A percentile compares a stretch with the other conserved stretches of the same genome.
phyloP scores from a whole-genome alignment of 768 basidiomycete genomes.

The Peribolospora baueri region DNA sequence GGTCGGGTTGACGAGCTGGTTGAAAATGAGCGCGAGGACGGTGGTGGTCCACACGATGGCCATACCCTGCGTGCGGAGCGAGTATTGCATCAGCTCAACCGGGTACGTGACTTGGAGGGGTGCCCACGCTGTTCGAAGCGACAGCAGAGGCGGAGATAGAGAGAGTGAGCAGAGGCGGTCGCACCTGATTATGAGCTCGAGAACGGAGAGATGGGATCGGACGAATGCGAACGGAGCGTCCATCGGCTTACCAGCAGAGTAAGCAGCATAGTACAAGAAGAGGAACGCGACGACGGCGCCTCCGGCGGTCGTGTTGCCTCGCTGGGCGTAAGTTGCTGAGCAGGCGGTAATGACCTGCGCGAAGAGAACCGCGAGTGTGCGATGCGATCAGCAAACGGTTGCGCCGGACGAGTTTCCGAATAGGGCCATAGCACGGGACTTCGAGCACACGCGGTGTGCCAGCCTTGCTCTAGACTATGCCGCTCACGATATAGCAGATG shows the following conservation, averaged over 20 bases:
- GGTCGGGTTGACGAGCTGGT: conserved; percentile 61
- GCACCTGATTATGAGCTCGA: too few species aligned
- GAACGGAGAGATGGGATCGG: not conserved
- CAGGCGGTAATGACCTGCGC: not conserved
- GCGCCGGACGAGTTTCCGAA: not conserved
- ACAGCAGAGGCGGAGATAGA: not conserved
- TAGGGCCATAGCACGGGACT: not conserved
- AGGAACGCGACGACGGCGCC: not conserved
- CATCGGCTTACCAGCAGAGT: not conserved
- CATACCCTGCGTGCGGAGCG: conserved; percentile 63
- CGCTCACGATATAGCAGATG: not conserved
- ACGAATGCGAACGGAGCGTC: not conserved
- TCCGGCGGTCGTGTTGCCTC: not conserved
- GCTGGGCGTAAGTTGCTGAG: not conserved
- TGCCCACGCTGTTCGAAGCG: conserved; percentile 33
- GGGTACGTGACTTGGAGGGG: conserved; percentile 71
- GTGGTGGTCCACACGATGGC: conserved; percentile 13
- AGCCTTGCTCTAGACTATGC: not conserved
- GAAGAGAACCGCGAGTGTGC: not conserved
- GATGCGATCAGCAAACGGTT: not conserved
- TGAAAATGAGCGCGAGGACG: conserved; percentile 50
- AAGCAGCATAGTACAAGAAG: conserved; percentile 2
- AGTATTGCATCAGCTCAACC: conserved; percentile 64
- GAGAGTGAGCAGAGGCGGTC: not conserved
- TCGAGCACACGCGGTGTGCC: not conserved